Conservation (phyloP, 2,329 filamentous ascomycete species). For the Cladosporium halotolerans region DNA sequence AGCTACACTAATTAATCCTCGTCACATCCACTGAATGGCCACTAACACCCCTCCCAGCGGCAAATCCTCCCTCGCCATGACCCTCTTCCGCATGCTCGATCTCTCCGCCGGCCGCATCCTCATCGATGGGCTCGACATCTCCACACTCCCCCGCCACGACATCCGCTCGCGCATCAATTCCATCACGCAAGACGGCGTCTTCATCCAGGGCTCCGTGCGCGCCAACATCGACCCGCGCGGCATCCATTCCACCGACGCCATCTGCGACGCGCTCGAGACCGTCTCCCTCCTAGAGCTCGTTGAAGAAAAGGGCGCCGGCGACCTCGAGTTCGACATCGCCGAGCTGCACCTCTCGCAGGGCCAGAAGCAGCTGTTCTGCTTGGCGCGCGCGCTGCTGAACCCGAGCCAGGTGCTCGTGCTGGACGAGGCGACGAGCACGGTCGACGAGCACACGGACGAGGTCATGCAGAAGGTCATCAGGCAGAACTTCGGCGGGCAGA, state of each 20-base stretch:
- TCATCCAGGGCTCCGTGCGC: slow-evolving; percentile 44
- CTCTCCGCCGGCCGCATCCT: slow-evolving; percentile 37
- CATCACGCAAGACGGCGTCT: slow-evolving; percentile 48
- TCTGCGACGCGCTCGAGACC: slow-evolving; percentile 40
- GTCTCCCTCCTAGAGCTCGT: slow-evolving; percentile 35
- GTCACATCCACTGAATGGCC: slow-evolving; percentile 12
- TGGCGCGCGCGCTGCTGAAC: slow-evolving; percentile 43
- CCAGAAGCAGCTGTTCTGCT: slow-evolving; percentile 46
- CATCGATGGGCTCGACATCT: slow-evolving; percentile 45
- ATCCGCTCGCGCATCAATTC: slow-evolving; percentile 44
- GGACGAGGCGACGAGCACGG: slow-evolving; percentile 34
- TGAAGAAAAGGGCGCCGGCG: slow-evolving; percentile 31
- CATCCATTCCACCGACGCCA: slow-evolving; percentile 33
- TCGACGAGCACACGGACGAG: slow-evolving; percentile 53
- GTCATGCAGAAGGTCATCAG: slow-evolving; percentile 48
- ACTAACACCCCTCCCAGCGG: slow-evolving; percentile 32
- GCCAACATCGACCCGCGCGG: slow-evolving; percentile 43
- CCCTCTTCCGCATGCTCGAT: slow-evolving; percentile 46
- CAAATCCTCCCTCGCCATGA: slow-evolving; percentile 45
- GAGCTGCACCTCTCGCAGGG: slow-evolving; percentile 38
- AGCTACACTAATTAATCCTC: slow-evolving; percentile 20
- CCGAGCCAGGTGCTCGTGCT: slow-evolving; percentile 37
- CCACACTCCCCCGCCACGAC: slow-evolving; percentile 36
- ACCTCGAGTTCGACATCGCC: slow-evolving; percentile 33
- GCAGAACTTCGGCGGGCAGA: slow-evolving; percentile 47